These are phyloP conservation scores for Tolypocladium cylindrosporum DNA, from an alignment of 2,329 filamentous ascomycete genomes.

Conservation along the genomic window DNA sequence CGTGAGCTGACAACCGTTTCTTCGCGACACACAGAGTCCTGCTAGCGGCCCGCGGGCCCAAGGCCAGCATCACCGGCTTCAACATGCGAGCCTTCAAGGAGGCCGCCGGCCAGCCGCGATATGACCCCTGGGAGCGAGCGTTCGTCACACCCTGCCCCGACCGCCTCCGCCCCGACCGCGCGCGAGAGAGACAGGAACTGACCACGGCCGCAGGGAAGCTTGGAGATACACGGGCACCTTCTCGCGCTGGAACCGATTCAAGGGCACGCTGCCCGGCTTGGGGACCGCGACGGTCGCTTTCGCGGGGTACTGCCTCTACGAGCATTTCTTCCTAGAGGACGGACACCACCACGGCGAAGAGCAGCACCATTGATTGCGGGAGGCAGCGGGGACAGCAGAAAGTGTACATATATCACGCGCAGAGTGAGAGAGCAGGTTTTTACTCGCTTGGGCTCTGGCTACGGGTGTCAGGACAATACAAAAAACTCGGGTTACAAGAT, in stretches of 20 bases:
- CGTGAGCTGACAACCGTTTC: conserved; percentile 1
- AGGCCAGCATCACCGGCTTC: conserved; percentile 85
- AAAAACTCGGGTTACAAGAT: background rate
- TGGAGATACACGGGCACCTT: conserved; percentile 92
- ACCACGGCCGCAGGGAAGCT: conserved; percentile 56
- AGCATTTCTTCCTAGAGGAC: conserved; percentile 76
- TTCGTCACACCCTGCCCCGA: conserved; percentile 29
- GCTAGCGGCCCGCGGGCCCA: conserved; percentile 41
- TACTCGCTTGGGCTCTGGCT: background rate
- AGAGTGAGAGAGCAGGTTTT: background rate
- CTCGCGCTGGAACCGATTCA: conserved; percentile 82
- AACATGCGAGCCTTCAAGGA: conserved; percentile 71
- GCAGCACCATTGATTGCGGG: conserved; percentile 24
- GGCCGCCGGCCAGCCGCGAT: conserved; percentile 51
- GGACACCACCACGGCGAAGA: conserved; percentile 45
- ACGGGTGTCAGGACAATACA: background rate
- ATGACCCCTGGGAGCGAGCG: conserved; percentile 59
- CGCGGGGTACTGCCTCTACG: conserved; percentile 77
- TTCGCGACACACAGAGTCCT: conserved; percentile 27
- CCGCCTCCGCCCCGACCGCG: background rate
- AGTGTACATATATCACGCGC: conserved; percentile 25
- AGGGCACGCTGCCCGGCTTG: conserved; percentile 75
- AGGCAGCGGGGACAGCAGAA: conserved; percentile 9
- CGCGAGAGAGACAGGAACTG: background rate
- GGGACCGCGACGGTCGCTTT: conserved; percentile 91